A percentile compares a stretch with the other conserved stretches of the same genome.
Conservation (phyloP, 305 asterid genomes). For the Fraxinus greggii region DNA sequence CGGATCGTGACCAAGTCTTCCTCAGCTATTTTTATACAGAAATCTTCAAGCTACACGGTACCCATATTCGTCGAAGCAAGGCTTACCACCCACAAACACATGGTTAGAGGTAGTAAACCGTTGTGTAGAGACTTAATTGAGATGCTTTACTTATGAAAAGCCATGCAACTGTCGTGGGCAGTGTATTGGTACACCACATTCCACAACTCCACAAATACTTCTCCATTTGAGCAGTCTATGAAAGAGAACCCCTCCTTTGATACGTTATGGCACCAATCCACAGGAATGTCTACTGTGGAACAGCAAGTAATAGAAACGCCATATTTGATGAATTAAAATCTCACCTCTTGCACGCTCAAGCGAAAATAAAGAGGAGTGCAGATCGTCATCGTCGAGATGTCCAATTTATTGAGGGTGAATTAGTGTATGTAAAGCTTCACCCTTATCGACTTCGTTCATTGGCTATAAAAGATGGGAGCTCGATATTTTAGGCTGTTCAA, state of each 20-base stretch:
- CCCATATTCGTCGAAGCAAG: too few species aligned
- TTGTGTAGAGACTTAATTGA: not conserved
- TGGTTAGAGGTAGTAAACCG: not conserved
- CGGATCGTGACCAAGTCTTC: not conserved
- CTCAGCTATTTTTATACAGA: not conserved
- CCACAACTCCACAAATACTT: not conserved
- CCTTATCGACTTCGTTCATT: not conserved
- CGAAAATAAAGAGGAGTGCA: too few species aligned
- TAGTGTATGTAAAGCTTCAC: not conserved
- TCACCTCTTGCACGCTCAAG: too few species aligned
- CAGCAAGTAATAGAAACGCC: too few species aligned
- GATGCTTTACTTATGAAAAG: not conserved
- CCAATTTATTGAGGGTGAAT: too few species aligned
- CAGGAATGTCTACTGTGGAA: too few species aligned
- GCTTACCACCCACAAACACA: too few species aligned
- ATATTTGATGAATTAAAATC: too few species aligned
- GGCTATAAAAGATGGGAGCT: not conserved
- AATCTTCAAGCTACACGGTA: not conserved
- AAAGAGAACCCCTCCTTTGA: too few species aligned
- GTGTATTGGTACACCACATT: not conserved
- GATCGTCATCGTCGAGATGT: too few species aligned
- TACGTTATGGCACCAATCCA: too few species aligned
- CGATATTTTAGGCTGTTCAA: not conserved
- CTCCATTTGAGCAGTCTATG: not conserved
- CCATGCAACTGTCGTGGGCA: not conserved